Evolutionary conservation across 192 early-diverging fungal species (phyloP).

Genomic region (Globomyces pollinis-pini): DNA sequence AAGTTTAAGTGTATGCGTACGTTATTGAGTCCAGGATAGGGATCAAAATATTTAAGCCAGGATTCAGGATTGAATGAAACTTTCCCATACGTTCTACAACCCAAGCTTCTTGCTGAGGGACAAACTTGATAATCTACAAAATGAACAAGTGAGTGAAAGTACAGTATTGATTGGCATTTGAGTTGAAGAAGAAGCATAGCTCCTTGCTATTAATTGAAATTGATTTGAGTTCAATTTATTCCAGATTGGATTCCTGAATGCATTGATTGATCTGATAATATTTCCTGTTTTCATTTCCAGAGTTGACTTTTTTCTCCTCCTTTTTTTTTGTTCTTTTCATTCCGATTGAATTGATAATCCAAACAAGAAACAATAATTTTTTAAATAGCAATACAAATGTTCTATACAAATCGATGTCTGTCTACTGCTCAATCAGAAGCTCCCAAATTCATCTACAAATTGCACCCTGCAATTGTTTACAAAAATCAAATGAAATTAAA

Average conservation of each 20-base stretch:
- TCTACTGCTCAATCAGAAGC: too few relatives aligned
- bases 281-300: too few relatives aligned
- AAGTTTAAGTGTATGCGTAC: too few relatives aligned
- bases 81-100: slow-evolving; percentile 93
- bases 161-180: slow-evolving; percentile 16
- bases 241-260: not conserved
- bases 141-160: too few relatives aligned
- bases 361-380: too few relatives aligned
- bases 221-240: not conserved
- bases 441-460: too few relatives aligned
- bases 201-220: not conserved
- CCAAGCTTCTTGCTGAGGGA: slow-evolving; percentile 97
- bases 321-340: too few relatives aligned
- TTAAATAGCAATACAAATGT: too few relatives aligned
- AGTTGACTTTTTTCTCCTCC: too few relatives aligned
- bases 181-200: not conserved
- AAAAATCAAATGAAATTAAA: not conserved
- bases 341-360: too few relatives aligned
- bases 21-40: slow-evolving; percentile 82
- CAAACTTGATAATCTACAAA: slow-evolving; percentile 96
- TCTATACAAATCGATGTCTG: too few relatives aligned
- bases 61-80: slow-evolving; percentile 65
- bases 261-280: not conserved
- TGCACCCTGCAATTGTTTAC: too few relatives aligned
- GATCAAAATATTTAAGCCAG: slow-evolving; percentile 82